Evolutionary conservation across 768 basidiomycete species (phyloP), one percentile per base, ranked within the genome.

Genomic region (Trametes elegans): DNA sequence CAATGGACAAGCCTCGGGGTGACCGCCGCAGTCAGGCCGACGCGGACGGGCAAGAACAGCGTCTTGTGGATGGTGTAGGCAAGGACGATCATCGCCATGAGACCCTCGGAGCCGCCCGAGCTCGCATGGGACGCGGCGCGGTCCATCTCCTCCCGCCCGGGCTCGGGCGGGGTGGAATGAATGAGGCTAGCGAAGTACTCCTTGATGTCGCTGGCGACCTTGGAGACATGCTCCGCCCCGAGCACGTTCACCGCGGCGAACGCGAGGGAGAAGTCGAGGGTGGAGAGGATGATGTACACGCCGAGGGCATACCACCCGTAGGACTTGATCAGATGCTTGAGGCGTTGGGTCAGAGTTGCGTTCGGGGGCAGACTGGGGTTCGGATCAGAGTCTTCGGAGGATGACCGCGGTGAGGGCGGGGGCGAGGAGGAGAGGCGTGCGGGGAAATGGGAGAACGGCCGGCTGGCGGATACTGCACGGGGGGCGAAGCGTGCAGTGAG

Each of bases 41-140:
- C 82, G 35, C 97, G 77, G 21, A 99, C 70, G 8, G 97, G 97
- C 19, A 98, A 68, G 66, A 98, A 90, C 1, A 93, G 66, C 0
- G 92, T 96, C 75, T 99, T 99, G 81, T 99, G 97, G 48, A 99
- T 83, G 18, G 90, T 88, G 71, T 95, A 99, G 3, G 97, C 96
- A 63, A 98, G 75, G 0, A 92, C 82, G 24, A 97, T 71, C 84
- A 97, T 95, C 24, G 96, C 93, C 70, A 92, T 95, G 16, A 97
- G 74, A 14, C 90, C 85, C 67, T 90, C 88, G 7, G 84, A 79
- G 1, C 85, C 80, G 2, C 70, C 69, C 39, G 57, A 55, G 48
- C 61, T 55, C 31, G 70, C 59, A 3, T 67, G 67, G 21, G 68
- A 61, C 6, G 65, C 61, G 11, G 73, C 64, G 50, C 62, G 67